Evolutionary conservation across 345 rosid genomes (phyloP), one percentile per base, ranked within the genome.

Genomic region (Populus pruinosa): DNA sequence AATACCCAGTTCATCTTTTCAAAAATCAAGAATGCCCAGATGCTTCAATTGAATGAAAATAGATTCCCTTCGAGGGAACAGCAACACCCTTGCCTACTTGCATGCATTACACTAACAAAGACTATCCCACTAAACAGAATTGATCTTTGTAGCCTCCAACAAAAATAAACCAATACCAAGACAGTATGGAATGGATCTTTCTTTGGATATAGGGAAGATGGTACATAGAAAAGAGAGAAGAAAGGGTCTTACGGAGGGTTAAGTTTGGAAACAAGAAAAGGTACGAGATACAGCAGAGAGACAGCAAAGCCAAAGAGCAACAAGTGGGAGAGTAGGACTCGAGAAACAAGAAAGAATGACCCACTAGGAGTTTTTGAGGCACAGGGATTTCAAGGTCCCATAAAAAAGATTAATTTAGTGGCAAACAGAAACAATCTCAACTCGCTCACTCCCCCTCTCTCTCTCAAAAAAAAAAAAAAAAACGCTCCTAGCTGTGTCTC

Each of bases 291-390:
- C 64, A 70, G 80, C 71, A 74, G 85, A 75, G 84, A 67, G 85
- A 68, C 78, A 76, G 79, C 80, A 67, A 72, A 78, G 63, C 63
- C 29, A 33, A 6, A 23, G 76, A 74, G 69, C 76, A 80, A 71
- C 90, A 80, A 85, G 88, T 84, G 87, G 86, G 85, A 83, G 76
- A 73, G 87, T 81, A 84, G 85, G 87, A 82, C 84, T 75, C 81
- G 56, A 64, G 67, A 41, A 77, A 9, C 39, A 67, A 77, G 35
- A 56, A 76, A 71, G 65, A 77, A 53, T 78, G 85, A 68, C 86
- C 87, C 88, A 86, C 82, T 81, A 77, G 71, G 72, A 70, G 78
- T 75, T 62, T 77, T 79, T 31, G 81, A 81, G 78, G 78, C 80
- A 79, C 79, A 77, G 59, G 80, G 85, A 80, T 82, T 88, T 82